Percentiles rank a stretch among this genome's conserved stretches.
Conservation (phyloP, 257 asterid species). For the Plantago major region DNA sequence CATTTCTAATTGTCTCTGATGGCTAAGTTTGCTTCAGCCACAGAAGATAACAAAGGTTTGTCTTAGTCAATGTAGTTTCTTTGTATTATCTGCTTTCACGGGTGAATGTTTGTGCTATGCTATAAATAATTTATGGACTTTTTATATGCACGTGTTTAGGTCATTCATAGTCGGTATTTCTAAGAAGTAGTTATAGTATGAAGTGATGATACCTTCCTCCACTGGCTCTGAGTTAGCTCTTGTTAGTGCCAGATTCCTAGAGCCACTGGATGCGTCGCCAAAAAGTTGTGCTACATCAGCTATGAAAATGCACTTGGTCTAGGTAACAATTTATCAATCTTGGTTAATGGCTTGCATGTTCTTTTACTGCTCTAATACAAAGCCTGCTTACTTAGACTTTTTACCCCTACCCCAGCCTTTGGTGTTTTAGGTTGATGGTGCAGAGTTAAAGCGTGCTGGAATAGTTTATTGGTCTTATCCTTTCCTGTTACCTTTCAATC, state of each 20-base stretch:
- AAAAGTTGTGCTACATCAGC: conserved; percentile 95
- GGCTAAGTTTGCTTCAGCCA: too few relatives aligned
- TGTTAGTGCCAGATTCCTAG: conserved; percentile 78
- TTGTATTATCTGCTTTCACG: too few relatives aligned
- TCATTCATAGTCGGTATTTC: too few relatives aligned
- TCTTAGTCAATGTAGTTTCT: too few relatives aligned
- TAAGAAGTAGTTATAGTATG: too few relatives aligned
- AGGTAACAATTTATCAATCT: conserved; percentile 34
- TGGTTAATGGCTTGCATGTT: neutral
- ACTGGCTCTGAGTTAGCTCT: conserved; percentile 26
- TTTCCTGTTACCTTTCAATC: conserved; percentile 11
- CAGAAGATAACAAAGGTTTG: too few relatives aligned
- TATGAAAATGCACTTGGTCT: conserved; percentile 84
- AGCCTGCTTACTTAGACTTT: conserved; percentile 8
- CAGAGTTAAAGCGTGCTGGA: conserved; percentile 92
- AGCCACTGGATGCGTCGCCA: conserved; percentile 88
- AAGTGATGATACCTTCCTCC: too few relatives aligned
- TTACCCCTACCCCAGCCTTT: conserved; percentile 60
- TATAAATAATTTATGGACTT: too few relatives aligned
- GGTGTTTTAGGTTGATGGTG: conserved; percentile 81
- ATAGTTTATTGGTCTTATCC: conserved; percentile 99
- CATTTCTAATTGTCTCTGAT: too few relatives aligned
- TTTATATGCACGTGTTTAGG: too few relatives aligned
- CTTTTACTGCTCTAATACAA: conserved; percentile 11
- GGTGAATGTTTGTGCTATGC: too few relatives aligned